Base-by-base conservation (phyloP, 495 filamentous ascomycete species). In the Lindgomyces ingoldianus region DNA sequence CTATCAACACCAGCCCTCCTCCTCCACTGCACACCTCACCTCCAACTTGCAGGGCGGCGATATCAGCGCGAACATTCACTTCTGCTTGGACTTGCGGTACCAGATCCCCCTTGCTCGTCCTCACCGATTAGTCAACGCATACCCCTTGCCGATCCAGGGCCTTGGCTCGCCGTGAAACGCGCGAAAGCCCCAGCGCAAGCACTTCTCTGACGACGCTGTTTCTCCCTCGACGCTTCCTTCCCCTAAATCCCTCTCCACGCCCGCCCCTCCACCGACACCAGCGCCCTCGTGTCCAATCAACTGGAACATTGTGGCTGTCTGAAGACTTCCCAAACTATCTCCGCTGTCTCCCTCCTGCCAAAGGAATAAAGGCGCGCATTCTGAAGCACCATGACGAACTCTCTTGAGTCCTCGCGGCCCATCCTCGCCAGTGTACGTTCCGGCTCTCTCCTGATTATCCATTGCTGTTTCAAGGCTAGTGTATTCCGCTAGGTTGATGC, bases 381-480 rank as follows among this genome's bases (percentile, higher is more conserved):
- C n/a, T n/a, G n/a, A 22, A 30, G 18, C 44, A 48, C 16, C 54
- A 67, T 67, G 64, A 60, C 64, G 19, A 60, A 67, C 36, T 71
- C 69, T 16, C 60, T 71, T 4, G 69, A 71, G 61, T 71, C 69
- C 16, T 61, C 69, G 12, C 22, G 69, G 53, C 69, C 69, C 33
- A 71, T 71, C 26, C 65, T 71, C 27, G 60, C 65, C 57, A 68
- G 42, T 44, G 69, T 71, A 64, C 62, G 69, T 65, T 50, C 44
- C 29, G 11, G 26, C 6, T 18, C 41, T 44, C 26, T 48, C 19
- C 33, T 29, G 25, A 8, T 49, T 29, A 44, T 26, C 33, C 26
- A 6, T 50, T 29, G 25, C 45, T 50, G 47, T 69, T 61, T 69
- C 62, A 65, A 3, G 26, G 24, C 19, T 41, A 9, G 19, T 24